Evolutionary conservation across 306 rosid genomes (phyloP).

Genomic region (Acacia confusa): DNA sequence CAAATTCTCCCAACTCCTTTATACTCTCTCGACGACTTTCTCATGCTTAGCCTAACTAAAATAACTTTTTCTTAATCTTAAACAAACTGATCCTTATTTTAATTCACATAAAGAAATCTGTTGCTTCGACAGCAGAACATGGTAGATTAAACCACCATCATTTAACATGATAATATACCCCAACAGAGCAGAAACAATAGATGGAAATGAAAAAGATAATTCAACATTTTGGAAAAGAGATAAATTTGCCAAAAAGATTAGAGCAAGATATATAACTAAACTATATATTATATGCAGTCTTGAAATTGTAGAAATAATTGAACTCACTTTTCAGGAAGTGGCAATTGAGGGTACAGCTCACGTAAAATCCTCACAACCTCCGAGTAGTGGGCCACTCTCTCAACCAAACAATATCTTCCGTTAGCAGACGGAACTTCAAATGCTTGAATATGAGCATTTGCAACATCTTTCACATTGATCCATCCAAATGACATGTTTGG

Average conservation of each 20-base stretch:
- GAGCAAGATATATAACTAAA: background rate
- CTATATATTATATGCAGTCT: background rate
- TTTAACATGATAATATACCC: too few species aligned
- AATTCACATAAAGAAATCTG: background rate
- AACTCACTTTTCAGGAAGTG: constrained; percentile 65
- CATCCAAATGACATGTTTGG: constrained; percentile 53
- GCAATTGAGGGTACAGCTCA: constrained; percentile 48
- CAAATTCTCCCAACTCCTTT: background rate
- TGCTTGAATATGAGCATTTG: constrained; percentile 67
- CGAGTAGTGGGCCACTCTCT: constrained; percentile 52
- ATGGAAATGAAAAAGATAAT: background rate
- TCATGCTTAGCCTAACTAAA: too few species aligned
- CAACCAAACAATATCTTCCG: constrained; percentile 75
- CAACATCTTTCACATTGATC: constrained; percentile 80
- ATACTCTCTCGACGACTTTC: background rate
- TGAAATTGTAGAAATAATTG: background rate
- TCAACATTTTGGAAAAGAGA: background rate
- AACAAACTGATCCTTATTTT: background rate
- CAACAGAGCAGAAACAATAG: too few species aligned
- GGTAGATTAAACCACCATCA: too few species aligned
- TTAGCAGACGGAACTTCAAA: constrained; percentile 69
- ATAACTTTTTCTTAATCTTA: background rate
- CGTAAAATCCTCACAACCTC: constrained; percentile 48
- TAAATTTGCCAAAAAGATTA: background rate
- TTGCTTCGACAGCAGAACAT: too few species aligned